Percentiles rank a stretch among this genome's conserved stretches.
Evolutionary conservation across 805 yeast species (phyloP).

Genomic region (Hanseniaspora nectarophila): DNA sequence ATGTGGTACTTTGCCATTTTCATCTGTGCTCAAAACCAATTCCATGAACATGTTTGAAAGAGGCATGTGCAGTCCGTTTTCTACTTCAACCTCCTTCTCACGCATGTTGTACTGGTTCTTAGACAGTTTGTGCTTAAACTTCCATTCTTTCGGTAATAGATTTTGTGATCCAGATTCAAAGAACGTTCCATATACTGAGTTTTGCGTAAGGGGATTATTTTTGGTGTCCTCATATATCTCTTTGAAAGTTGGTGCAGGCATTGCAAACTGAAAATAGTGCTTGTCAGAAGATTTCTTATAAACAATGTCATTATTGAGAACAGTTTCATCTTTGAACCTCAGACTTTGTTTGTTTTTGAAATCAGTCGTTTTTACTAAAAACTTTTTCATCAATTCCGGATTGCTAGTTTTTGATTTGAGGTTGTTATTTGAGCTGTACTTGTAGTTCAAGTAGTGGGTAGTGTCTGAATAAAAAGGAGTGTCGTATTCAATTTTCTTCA

Average conservation of each 20-base stretch:
- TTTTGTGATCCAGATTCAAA: conserved; percentile 9
- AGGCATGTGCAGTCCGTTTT: not conserved
- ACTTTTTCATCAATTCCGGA: not conserved
- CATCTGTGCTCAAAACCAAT: not conserved
- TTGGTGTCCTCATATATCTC: conserved; percentile 24
- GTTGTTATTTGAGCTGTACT: not conserved
- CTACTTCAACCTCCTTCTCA: not conserved
- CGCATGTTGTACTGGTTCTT: conserved; percentile 1
- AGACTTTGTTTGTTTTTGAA: not conserved
- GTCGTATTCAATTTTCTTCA: conserved; percentile 41
- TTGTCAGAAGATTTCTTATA: not conserved
- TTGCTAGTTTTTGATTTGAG: not conserved
- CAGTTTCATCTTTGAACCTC: conserved; percentile 22
- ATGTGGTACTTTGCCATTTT: not conserved
- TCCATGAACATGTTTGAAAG: conserved; percentile 9
- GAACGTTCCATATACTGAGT: not conserved
- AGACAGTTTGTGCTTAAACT: not conserved
- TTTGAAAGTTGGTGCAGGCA: conserved; percentile 37
- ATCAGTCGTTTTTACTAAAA: not conserved
- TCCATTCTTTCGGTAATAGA: conserved; percentile 7
- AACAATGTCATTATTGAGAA: conserved; percentile 1
- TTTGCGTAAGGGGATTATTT: not conserved
- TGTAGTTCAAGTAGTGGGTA: conserved; percentile 39
- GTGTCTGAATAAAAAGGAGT: conserved; percentile 54
- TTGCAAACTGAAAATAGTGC: conserved; percentile 36